phyloP scores from a whole-genome alignment of 805 yeast species.

The Candida hispaniensis region DNA sequence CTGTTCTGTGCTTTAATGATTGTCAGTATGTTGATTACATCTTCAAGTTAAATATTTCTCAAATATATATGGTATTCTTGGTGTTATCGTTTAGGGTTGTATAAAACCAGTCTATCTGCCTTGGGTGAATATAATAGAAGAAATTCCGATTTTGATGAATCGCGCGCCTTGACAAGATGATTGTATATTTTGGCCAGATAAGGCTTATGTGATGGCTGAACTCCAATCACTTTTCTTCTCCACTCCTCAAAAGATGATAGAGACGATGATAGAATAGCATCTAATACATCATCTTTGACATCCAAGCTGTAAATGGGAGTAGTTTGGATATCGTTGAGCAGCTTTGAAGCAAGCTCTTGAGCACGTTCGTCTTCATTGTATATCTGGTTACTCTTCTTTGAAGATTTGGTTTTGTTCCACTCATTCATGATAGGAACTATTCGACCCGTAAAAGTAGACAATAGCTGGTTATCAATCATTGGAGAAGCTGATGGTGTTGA shows the following conservation, averaged over 20 bases:
- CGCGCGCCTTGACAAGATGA: slow-evolving; percentile 10
- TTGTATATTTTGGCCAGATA: slow-evolving; percentile 56
- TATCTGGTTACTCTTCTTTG: slow-evolving; percentile 66
- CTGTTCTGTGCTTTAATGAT: no score
- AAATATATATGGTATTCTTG: background rate
- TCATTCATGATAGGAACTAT: slow-evolving; percentile 52
- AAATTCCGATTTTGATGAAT: slow-evolving; percentile 54
- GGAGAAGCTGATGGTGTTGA: slow-evolving; percentile 1
- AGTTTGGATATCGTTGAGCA: slow-evolving; percentile 43
- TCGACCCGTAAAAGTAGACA: slow-evolving; percentile 13
- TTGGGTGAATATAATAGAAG: slow-evolving; percentile 72
- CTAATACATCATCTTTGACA: slow-evolving; percentile 69
- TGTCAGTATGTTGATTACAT: no score
- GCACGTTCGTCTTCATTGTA: slow-evolving; percentile 60
- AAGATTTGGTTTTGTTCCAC: slow-evolving; percentile 60
- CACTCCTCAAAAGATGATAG: slow-evolving; percentile 34
- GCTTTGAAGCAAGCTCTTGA: slow-evolving; percentile 43
- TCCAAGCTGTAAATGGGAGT: slow-evolving; percentile 77
- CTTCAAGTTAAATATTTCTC: no score
- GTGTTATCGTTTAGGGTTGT: slow-evolving; percentile 34
- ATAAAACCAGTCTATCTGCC: slow-evolving; percentile 55
- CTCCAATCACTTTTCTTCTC: slow-evolving; percentile 73
- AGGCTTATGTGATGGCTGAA: slow-evolving; percentile 72
- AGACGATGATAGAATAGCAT: slow-evolving; percentile 43
- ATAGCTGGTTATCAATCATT: background rate